phyloP scores from a whole-genome alignment of 768 basidiomycete species.

The Panaeolus cyanescens region DNA sequence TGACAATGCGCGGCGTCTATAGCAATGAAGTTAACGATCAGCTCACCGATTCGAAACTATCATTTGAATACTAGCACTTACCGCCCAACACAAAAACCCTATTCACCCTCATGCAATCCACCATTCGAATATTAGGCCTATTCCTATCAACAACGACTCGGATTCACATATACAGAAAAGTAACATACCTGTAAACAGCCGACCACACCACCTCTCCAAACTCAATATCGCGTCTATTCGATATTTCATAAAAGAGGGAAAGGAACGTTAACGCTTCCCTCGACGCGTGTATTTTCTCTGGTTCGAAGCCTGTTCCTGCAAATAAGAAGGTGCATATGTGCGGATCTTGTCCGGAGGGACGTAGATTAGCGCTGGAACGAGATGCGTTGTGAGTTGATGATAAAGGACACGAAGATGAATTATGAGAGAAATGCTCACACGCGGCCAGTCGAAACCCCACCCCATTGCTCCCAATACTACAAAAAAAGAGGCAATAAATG shows the following conservation, averaged over 20 bases:
- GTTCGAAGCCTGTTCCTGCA: constrained; percentile 11
- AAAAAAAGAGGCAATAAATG: neutral
- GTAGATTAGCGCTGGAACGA: constrained; percentile 14
- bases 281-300: constrained; percentile 5
- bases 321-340: constrained; percentile 14
- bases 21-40: neutral
- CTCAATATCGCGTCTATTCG: constrained; percentile 22
- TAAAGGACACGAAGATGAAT: neutral
- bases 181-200: constrained; percentile 25
- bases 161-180: neutral
- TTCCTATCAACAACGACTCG: neutral
- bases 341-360: constrained; percentile 12
- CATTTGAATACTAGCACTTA: neutral
- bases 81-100: constrained; percentile 5
- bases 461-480: constrained; percentile 48
- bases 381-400: neutral
- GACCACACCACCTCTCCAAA: constrained; percentile 28
- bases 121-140: constrained; percentile 2
- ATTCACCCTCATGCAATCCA: neutral
- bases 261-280: neutral
- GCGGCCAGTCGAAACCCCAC: constrained; percentile 25
- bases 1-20: constrained; percentile 8
- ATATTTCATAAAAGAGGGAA: neutral
- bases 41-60: neutral
- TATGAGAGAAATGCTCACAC: constrained; percentile 22